These are phyloP conservation scores for Arbutus unedo DNA, from an alignment of 148 eudicot genomes.

Conservation along the genomic window DNA sequence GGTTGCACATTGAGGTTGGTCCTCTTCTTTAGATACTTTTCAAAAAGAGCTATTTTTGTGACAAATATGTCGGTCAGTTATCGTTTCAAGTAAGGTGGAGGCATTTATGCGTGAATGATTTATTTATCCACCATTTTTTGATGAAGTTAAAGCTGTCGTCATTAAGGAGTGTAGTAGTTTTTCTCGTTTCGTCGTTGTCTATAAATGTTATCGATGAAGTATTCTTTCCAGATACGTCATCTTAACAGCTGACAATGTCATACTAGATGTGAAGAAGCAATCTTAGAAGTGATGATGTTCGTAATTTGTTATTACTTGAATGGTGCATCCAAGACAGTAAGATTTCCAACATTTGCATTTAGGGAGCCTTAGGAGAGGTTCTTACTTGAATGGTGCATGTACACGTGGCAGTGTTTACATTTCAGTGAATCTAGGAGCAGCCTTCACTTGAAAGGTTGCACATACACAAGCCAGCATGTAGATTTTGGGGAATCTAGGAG, in stretches of 20 bases:
- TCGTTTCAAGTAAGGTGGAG: not conserved
- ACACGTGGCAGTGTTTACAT: not conserved
- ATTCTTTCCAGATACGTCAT: constrained; percentile 4
- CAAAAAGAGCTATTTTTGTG: not conserved
- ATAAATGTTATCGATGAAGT: not conserved
- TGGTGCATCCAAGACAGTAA: not conserved
- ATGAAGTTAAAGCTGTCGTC: not conserved
- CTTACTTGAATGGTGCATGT: not conserved
- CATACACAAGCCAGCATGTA: not conserved
- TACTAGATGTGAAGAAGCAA: constrained; percentile 8
- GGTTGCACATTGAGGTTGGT: constrained; percentile 1
- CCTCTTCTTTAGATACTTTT: not conserved
- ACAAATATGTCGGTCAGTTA: not conserved
- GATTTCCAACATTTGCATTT: not conserved
- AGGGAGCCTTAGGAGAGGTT: not conserved
- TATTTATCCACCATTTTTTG: not conserved
- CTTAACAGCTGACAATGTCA: not conserved
- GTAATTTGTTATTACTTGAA: not conserved
- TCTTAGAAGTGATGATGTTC: constrained; percentile 3
- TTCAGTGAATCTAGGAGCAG: not conserved
- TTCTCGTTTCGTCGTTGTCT: not conserved
- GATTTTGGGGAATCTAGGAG: constrained; percentile 7
- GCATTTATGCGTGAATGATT: not conserved
- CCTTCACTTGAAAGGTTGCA: not conserved
- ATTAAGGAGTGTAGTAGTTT: not conserved